These are phyloP conservation scores for Lactarius psammicola DNA, from an alignment of 768 basidiomycete species.

Conservation along the genomic window DNA sequence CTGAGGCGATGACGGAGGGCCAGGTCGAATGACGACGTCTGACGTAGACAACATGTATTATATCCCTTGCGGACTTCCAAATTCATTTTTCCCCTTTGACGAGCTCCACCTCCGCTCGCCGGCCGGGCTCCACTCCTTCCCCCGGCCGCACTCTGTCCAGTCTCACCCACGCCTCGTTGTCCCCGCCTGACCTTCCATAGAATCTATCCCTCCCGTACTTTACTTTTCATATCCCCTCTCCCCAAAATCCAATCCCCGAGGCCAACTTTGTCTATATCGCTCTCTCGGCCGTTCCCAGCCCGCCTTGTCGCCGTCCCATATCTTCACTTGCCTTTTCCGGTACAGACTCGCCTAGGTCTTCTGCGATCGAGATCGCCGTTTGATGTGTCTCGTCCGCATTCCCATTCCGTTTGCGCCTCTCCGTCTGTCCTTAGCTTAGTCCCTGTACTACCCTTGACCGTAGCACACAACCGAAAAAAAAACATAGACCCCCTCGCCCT, in stretches of 20 bases:
- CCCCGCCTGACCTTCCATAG: constrained; percentile 30
- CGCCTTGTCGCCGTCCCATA: constrained; percentile 23
- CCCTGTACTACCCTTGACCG: constrained; percentile 16
- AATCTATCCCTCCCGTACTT: constrained; percentile 14
- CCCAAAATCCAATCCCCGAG: constrained; percentile 10
- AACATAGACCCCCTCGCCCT: constrained; percentile 8
- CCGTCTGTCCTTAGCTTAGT: no score
- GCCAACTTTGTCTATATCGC: constrained; percentile 6
- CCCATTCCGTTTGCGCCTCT: constrained; percentile 11
- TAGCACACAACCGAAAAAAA: not conserved
- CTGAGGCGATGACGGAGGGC: constrained; percentile 29
- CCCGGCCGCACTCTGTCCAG: constrained; percentile 14
- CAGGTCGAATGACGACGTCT: constrained; percentile 43
- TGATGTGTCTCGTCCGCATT: constrained; percentile 15
- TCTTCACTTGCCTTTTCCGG: constrained; percentile 23
- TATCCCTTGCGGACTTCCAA: constrained; percentile 45
- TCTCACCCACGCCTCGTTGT: constrained; percentile 20
- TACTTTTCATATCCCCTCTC: constrained; percentile 22
- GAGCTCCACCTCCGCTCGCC: constrained; percentile 24
- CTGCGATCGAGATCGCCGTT: constrained; percentile 26
- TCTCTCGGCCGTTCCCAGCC: constrained; percentile 24
- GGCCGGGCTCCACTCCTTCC: constrained; percentile 28
- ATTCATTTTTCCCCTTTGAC: constrained; percentile 24
- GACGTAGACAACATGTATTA: constrained; percentile 44
- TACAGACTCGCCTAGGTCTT: constrained; percentile 22